Evolutionary conservation across 345 rosid species (phyloP), one percentile per base, ranked within the genome.

Genomic region (Gossypium thurberi): DNA sequence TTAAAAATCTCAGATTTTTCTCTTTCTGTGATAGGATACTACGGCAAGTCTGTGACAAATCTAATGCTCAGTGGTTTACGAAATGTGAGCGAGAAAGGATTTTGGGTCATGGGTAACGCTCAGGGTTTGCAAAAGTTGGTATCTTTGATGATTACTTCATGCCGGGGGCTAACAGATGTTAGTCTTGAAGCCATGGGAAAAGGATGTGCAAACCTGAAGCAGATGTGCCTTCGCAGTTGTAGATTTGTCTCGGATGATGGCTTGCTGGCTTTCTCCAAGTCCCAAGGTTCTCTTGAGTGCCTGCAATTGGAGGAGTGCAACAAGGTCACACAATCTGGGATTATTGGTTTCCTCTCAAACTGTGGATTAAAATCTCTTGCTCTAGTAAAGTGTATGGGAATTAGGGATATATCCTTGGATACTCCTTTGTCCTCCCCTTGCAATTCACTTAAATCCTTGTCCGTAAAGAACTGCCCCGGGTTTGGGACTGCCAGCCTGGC

Each of bases 71-170:
- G 65, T 56, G 81, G 83, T 75, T 89, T 90, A 48, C 82, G 77
- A 65, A 80, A 84, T 64, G 91, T 85, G 42, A 88, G 82, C 10
- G 92, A 88, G 82, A 88, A 78, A 76, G 96, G 96, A 65, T 90
- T 90, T 73, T 88, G 96, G 96, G 96, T 85, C 75, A 88, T 90
- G 96, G 93, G 96, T 11, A 90, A 85, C 74, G 90, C 90, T 56
- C 82, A 71, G 63, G 91, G 96, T 63, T 84, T 90, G 78, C 75
- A 82, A 63, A 87, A 81, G 48, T 78, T 88, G 77, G 48, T 28
- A 6, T 79, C 85, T 28, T 81, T 88, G 87, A 72, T 83, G 42
- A 70, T 90, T 56, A 81, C 82, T 65, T 85, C 93, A 33, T 85
- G 96, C 70, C 75, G 84, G 7, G 91, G 91, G 37, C 65, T 87